phyloP scores from a whole-genome alignment of 352 stramenopile species.

The Phytophthora sojae region DNA sequence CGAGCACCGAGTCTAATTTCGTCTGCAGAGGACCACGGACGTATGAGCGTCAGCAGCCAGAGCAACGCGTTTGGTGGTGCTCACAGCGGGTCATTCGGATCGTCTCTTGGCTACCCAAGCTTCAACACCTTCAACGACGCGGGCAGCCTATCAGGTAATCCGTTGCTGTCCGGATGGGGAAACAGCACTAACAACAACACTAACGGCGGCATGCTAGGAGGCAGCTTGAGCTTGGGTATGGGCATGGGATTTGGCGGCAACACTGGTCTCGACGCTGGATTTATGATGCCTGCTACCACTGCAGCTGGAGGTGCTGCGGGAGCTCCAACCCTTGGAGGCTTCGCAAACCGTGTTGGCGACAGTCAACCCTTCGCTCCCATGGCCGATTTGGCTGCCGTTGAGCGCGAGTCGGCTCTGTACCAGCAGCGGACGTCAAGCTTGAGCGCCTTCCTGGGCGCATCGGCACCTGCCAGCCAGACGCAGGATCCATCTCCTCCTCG shows the following conservation, averaged over 20 bases:
- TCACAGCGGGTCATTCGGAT: constrained; percentile 46
- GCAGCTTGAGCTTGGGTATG: constrained; percentile 21
- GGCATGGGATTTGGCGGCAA: constrained; percentile 29
- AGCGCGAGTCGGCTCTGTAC: constrained; percentile 72
- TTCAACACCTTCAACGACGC: constrained; percentile 72
- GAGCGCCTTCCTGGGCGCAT: constrained; percentile 63
- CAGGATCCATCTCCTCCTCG: constrained; percentile 38
- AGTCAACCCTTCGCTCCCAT: constrained; percentile 54
- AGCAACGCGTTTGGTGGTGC: constrained; percentile 43
- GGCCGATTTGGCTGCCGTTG: constrained; percentile 74
- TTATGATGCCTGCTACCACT: constrained; percentile 24
- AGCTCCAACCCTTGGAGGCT: constrained; percentile 6
- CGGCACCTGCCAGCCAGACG: constrained; percentile 35
- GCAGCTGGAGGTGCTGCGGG: constrained; percentile 1
- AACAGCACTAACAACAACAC: constrained; percentile 31
- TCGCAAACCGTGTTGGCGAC: constrained; percentile 11
- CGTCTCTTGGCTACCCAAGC: constrained; percentile 63
- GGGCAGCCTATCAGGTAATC: constrained; percentile 48
- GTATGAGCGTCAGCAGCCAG: constrained; percentile 21
- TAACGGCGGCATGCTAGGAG: constrained; percentile 20
- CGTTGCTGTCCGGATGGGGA: constrained; percentile 61
- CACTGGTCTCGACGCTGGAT: constrained; percentile 23
- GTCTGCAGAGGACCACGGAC: constrained; percentile 20
- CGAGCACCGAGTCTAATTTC: constrained; percentile 41
- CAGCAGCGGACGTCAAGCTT: constrained; percentile 79